phyloP scores from a whole-genome alignment of 116 monocot genomes.

The Posidonia oceanica region DNA sequence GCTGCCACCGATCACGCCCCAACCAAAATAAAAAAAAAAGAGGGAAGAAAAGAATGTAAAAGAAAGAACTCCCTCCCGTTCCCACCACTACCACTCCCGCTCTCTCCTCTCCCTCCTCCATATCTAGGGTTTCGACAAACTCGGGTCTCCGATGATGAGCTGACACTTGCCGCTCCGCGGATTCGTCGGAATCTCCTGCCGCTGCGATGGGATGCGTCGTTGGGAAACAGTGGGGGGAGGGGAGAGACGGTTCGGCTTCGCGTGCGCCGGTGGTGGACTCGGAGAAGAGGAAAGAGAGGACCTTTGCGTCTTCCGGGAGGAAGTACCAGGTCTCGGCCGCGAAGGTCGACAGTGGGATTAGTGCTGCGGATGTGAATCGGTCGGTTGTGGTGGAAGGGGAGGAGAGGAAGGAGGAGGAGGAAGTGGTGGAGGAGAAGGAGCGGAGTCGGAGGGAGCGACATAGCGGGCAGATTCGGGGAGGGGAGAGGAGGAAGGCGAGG shows the following conservation, averaged over 20 bases:
- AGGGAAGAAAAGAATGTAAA: neutral
- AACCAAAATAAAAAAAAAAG: neutral
- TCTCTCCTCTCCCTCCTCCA: neutral
- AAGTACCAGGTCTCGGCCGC: conserved; percentile 11
- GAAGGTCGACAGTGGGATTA: conserved; percentile 1
- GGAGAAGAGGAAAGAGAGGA: neutral
- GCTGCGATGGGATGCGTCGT: conserved; percentile 16
- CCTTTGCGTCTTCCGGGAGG: conserved; percentile 3
- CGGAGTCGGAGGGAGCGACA: neutral
- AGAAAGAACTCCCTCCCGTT: too few relatives aligned
- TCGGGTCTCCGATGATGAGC: too few relatives aligned
- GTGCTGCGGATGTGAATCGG: neutral
- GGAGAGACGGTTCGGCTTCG: neutral
- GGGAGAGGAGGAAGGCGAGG: conserved; percentile 2
- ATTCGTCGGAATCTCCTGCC: neutral
- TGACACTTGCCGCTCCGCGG: neutral
- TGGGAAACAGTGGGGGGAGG: conserved; percentile 3
- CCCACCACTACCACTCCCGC: too few relatives aligned
- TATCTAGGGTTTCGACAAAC: neutral
- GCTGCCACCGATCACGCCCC: neutral
- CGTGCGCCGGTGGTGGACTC: neutral
- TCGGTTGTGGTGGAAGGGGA: conserved; percentile 3
- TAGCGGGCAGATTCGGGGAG: too few relatives aligned
- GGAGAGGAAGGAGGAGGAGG: neutral
- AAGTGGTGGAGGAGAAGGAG: neutral